Conservation (phyloP, 768 basidiomycete genomes). For the Cystobasidium tubakii region DNA sequence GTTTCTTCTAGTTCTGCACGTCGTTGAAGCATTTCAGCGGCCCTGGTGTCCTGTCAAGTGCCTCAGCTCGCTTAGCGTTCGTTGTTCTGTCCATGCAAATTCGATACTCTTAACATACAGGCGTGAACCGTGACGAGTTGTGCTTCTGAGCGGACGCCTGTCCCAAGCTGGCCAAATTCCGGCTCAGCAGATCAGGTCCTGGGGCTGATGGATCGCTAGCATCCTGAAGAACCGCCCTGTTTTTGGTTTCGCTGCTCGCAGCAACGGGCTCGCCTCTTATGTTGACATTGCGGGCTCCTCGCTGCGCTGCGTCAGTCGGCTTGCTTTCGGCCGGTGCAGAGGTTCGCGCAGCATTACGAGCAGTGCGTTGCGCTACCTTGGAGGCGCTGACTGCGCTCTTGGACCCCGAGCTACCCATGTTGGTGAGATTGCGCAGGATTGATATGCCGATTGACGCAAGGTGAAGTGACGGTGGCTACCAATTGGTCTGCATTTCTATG, state of each 20-base stretch:
- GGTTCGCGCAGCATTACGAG: not conserved
- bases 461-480: no score
- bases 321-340: not conserved
- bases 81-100: not conserved
- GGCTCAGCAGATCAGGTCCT: not conserved
- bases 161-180: constrained; percentile 29
- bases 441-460: not conserved
- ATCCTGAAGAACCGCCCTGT: constrained; percentile 12
- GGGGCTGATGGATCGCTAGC: constrained; percentile 28
- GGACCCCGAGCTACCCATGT: constrained; percentile 18
- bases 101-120: not conserved
- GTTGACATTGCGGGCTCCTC: constrained; percentile 5
- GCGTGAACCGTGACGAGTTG: constrained; percentile 15
- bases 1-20: constrained; percentile 27
- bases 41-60: constrained; percentile 1
- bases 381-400: constrained; percentile 6
- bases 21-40: constrained; percentile 22
- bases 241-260: constrained; percentile 12
- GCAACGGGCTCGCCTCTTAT: constrained; percentile 1
- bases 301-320: not conserved
- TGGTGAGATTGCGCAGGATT: not conserved
- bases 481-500: no score
- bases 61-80: not conserved
- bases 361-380: not conserved
- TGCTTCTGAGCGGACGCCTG: constrained; percentile 24